Base-by-base conservation (phyloP, 2,329 filamentous ascomycete species). In the Colletotrichum orchidophilum region DNA sequence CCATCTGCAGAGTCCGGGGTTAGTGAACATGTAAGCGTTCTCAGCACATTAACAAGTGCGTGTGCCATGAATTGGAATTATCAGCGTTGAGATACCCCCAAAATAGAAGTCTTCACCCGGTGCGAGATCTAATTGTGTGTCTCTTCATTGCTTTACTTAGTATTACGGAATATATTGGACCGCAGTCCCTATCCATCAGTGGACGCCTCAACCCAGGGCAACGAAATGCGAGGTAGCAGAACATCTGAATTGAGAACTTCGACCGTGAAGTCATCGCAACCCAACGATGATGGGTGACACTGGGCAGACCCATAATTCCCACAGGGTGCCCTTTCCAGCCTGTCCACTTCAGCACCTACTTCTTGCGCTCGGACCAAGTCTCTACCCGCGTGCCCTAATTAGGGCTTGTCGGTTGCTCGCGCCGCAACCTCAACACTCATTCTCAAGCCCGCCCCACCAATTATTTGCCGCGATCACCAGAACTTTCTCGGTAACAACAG, bases 401-500 rank as follows among this genome's bases (percentile, higher is more conserved):
- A 71, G 69, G 69, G 69, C 69, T 70, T 70, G 27, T 46, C 27
- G 21, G 31, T 65, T 66, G 50, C 58, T 67, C 42, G 53, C 46
- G 26, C 61, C 61, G 12, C 52, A 31, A 31, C 49, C 55, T 54
- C 65, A 71, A 69, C 69, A 71, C 68, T 46, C 68, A 57, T 55
- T 69, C 64, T 70, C 69, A 71, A 71, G 52, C 64, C 31, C 49
- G 69, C 66, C 70, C 66, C 70, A 72, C 66, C 66, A 33, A 31
- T 60, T 55, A 50, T 35, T 72, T 66, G 60, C 59, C 58, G 66
- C 60, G 60, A 72, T 71, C 66, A 70, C 49, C 65, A 72, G 64
- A 70, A 79, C 75, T 76, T 75, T 77, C 77, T 74, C 78, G 76
- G 75, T 80, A 75, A 77, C 75, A 76, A 73, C 74, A 78, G 69